Base-by-base conservation (phyloP, 306 rosid species). In the Neltuma alba region DNA sequence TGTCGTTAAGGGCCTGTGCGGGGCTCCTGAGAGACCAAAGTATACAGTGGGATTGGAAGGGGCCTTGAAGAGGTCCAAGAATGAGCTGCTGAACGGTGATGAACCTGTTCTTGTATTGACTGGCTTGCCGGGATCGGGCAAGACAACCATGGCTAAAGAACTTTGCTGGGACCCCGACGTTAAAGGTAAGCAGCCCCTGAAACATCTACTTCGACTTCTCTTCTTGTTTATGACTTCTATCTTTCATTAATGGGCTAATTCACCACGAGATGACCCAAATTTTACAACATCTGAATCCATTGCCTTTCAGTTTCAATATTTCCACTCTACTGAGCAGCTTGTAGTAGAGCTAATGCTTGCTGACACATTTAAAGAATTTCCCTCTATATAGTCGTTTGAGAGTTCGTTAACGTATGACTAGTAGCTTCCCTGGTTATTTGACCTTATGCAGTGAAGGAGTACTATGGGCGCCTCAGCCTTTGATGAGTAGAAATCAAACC, bases 51-150 rank as follows among this genome's bases (percentile, higher is more conserved):
- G 97, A 18, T 80, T 88, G 75, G 83, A 83, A 18, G 74, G 10
- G 61, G 80, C 87, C 45, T 76, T 89, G 64, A 48, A 30, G 0
- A 83, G 73, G 9, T 50, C 86, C 83, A 87, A 81, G 92, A 65
- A 28, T 25, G 79, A 80, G 76, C 76, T 91, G 44, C 68, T 88
- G 0, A 74, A 72, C 47, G 73, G 42, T 14, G 87, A 72, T 15
- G 42, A 15, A 0, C 70, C 76, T 14, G 76, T 87, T n/a, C 54
- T 85, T 0, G 74, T 89, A 28, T 61, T 91, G 79, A 89, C 87
- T 65, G 93, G 87, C 36, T 80, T 87, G 27, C 89, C 83, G 11
- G 97, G 93, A 14, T 88, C 82, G 0, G 93, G 93, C 44, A 89
- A 91, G 68, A 85, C 88, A 16, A 88, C 97, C 2, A 38, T 91